Evolutionary conservation across 257 asterid genomes (phyloP).

Genomic region (Capsicum pubescens): DNA sequence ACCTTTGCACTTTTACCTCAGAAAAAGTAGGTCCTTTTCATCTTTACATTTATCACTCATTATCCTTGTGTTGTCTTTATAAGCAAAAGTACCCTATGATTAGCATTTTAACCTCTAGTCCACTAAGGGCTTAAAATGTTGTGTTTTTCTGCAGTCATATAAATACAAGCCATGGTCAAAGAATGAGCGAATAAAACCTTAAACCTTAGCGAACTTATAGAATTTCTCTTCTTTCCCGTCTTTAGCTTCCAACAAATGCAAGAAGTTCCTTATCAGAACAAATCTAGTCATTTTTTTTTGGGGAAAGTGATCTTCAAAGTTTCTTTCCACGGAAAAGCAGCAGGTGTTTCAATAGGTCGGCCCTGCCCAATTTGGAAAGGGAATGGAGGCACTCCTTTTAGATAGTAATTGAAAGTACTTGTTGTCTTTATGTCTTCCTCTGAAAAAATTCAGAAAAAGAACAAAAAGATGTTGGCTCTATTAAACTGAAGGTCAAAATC

Average conservation of each 20-base stretch:
- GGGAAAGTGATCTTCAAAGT: neutral
- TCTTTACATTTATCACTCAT: neutral
- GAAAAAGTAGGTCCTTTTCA: neutral
- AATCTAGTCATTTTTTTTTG: neutral
- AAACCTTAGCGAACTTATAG: neutral
- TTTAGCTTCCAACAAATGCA: conserved; percentile 5
- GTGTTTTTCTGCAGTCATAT: neutral
- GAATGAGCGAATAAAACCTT: neutral
- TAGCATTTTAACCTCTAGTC: neutral
- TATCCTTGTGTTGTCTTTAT: neutral
- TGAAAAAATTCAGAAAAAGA: conserved; percentile 9
- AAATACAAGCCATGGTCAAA: neutral
- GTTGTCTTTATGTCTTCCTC: neutral
- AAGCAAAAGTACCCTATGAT: neutral
- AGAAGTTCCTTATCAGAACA: neutral
- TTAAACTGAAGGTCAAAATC: conserved; percentile 18
- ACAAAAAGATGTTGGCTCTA: conserved; percentile 24
- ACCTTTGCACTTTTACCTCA: neutral
- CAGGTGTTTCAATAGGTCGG: neutral
- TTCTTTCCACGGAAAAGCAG: conserved; percentile 8
- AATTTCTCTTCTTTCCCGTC: neutral
- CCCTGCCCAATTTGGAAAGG: neutral
- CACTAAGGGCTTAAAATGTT: neutral
- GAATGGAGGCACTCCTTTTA: conserved; percentile 2
- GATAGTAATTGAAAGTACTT: neutral